These are phyloP conservation scores for Fusarium sp. DNA, from an alignment of 2,329 filamentous ascomycete genomes.

Conservation along the genomic window DNA sequence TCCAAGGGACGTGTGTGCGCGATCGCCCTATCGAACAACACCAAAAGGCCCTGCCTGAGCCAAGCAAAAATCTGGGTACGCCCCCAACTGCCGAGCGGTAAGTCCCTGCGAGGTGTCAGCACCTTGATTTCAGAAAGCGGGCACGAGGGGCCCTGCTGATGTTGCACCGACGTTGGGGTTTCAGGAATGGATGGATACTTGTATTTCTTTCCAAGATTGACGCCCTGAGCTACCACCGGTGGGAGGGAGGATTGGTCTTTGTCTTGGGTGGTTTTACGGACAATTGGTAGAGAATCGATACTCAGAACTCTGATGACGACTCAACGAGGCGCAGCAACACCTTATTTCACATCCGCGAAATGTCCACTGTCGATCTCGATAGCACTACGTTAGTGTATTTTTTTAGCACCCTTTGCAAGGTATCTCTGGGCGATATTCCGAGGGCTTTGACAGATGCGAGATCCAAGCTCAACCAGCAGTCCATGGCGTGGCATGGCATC, in stretches of 20 bases:
- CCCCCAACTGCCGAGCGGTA: constrained; percentile 40
- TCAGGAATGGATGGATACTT: constrained; percentile 22
- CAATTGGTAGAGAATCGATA: neutral
- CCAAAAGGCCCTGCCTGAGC: neutral
- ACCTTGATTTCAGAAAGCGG: constrained; percentile 32
- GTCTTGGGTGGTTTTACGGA: neutral
- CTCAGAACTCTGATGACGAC: constrained; percentile 27
- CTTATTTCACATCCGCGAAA: constrained; percentile 20
- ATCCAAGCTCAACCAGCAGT: constrained; percentile 7
- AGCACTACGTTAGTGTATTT: constrained; percentile 18
- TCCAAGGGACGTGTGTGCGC: neutral
- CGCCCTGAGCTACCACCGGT: constrained; percentile 13
- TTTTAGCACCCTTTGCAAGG: constrained; percentile 1
- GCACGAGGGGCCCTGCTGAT: neutral
- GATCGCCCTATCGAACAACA: constrained; percentile 9
- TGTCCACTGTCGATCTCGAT: constrained; percentile 37
- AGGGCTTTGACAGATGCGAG: constrained; percentile 32
- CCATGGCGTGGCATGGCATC: neutral
- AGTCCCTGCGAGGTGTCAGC: constrained; percentile 35
- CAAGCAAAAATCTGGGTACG: constrained; percentile 1
- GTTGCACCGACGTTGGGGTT: constrained; percentile 31
- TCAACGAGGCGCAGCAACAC: constrained; percentile 33
- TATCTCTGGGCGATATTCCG: constrained; percentile 22
- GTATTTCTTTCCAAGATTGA: neutral
- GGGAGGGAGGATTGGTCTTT: neutral